Base-by-base conservation (phyloP, 2,329 filamentous ascomycete genomes). In the Trichoderma hamatum region DNA sequence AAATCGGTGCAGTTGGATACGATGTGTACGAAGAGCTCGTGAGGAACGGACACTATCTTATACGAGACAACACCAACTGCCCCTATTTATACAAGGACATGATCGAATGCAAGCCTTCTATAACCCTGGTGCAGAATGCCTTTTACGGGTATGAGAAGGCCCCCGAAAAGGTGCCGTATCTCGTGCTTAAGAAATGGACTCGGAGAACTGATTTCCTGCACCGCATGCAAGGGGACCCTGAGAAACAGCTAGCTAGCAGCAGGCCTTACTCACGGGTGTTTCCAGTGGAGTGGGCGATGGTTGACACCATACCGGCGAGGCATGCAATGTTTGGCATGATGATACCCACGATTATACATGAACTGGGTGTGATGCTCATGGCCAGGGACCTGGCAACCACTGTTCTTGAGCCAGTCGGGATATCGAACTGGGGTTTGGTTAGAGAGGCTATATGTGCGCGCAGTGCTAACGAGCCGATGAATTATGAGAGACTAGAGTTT, bases 401-500 rank as follows among this genome's bases (percentile, higher is more conserved):
- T 0, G 34, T 82, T 3, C 69, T 82, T n/a, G 63, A 72, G 21
- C 69, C 72, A 0, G 64, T 93, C 1, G 75, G 77, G 0, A 85
- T 95, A 43, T 77, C 78, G 0, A 78, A 91, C 71, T 72, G 87
- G 3, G 78, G 81, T 0, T 80, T 91, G 39, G 76, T 96, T 0
- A 76, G 89, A 1, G 89, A 88, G 11, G 93, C 94, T 1, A 90
- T 96, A 61, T 92, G 86, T 62, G 83, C 92, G 0, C 87, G 89
- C 0, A 83, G 83, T 1, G 88, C 92, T 0, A 75, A 78, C 2
- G 88, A 89, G 59, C 77, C 81, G 1, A 84, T 84, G 0, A 86
- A 97, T 72, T 97, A 97, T 75, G 91, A 98, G 74, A 84, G 91
- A 3, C 82, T 97, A 0, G 96, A 98, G 76, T 96, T 96, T 73